Base-by-base conservation (phyloP, 2,329 filamentous ascomycete species). In the Fusarium gaditjirri region DNA sequence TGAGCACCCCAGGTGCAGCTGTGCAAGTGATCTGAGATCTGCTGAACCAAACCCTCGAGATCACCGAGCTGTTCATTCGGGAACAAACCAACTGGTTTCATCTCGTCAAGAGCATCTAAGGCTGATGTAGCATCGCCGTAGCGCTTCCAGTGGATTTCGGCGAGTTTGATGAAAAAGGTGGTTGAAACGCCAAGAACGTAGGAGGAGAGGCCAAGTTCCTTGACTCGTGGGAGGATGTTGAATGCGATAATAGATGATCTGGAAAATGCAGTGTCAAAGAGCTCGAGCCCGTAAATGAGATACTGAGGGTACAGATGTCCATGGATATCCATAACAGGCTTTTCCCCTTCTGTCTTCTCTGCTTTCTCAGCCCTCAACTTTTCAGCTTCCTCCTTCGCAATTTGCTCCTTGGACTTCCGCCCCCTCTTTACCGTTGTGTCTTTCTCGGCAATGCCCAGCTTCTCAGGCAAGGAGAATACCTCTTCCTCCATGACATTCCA, bases 111-210 rank as follows among this genome's bases (percentile, higher is more conserved):
- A 4, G 92, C 78, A 8, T 85, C 82, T 54, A 90, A 80, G 29
- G 92, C 87, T 2, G 84, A 84, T 7, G 77, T 71, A 5, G 89
- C 83, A 75, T 93, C 89, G 27, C 88, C 86, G 70, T 89, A 88
- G 16, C 88, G 87, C 38, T 82, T 80, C 89, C 91, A 93, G 61
- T 89, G 84, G 27, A 91, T 86, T 19, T 84, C 80, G 29, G 93
- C 84, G 38, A 94, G 85, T 53, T 89, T 85, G 77, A 92, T 91
- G 83, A 93, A 95, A 44, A 95, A 88, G 0, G 87, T 83, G 0
- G 92, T 92, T 23, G 90, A 90, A 10, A 89, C 91, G 52, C 92
- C 93, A 2, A 95, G 86, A 11, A 93, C 90, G 76, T 92, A 93
- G 1, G 91, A 92, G 2, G 89, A 87, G 3, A 92, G 86, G 4